Conservation (phyloP, 345 rosid genomes). For the sweet orange (Citrus sinensis) region DNA sequence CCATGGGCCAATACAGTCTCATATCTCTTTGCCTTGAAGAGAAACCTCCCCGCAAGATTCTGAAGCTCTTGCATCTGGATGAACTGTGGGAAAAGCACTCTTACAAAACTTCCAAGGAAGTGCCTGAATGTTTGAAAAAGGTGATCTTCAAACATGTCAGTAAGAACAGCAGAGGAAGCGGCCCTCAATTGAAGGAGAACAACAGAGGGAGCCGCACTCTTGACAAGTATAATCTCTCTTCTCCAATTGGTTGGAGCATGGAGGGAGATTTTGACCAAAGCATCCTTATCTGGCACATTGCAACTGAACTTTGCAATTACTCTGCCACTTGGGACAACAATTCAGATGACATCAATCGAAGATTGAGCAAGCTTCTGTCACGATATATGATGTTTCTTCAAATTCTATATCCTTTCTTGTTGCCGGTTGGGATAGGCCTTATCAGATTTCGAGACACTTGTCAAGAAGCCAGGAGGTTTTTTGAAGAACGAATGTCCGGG, state of each 20-base stretch:
- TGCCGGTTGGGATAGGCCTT: constrained; percentile 14
- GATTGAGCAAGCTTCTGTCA: constrained; percentile 2
- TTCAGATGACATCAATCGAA: neutral
- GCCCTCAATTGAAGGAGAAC: neutral
- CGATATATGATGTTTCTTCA: constrained; percentile 3
- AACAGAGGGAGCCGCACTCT: neutral
- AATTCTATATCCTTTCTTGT: constrained; percentile 3
- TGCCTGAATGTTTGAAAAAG: neutral
- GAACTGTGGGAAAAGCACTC: neutral
- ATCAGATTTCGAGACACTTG: constrained; percentile 12
- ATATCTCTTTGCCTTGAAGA: neutral
- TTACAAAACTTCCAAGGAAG: neutral
- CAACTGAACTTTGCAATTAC: constrained; percentile 5
- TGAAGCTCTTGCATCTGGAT: neutral
- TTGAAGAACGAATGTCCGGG: neutral
- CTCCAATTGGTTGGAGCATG: neutral
- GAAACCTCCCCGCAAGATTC: neutral
- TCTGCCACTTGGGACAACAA: too few species aligned
- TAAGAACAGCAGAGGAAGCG: neutral
- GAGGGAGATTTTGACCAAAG: constrained; percentile 4
- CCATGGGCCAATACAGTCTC: neutral
- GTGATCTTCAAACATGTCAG: neutral
- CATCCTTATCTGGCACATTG: constrained; percentile 12
- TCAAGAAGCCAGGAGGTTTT: neutral
- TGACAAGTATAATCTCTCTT: neutral